Conservation (phyloP, 768 basidiomycete genomes). For the Floccularia luteovirens region DNA sequence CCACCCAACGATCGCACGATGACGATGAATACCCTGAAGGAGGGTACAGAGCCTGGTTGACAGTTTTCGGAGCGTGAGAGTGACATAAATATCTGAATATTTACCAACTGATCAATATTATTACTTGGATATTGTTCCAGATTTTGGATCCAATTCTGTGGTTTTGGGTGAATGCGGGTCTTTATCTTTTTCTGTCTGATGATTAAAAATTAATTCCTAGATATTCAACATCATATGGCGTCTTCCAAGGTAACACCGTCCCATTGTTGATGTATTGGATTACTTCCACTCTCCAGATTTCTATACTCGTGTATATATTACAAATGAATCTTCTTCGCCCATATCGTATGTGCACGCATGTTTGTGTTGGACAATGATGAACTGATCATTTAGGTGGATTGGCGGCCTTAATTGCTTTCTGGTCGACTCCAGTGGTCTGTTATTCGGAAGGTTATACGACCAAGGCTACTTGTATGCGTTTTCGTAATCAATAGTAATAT, state of each 20-base stretch:
- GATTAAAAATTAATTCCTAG: not conserved
- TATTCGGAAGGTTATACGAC: slow-evolving; percentile 30
- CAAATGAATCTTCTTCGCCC: slow-evolving; percentile 10
- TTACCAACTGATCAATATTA: not conserved
- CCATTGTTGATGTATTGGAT: not conserved
- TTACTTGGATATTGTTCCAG: not conserved
- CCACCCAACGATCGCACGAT: not conserved
- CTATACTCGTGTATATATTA: slow-evolving; percentile 15
- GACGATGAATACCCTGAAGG: not conserved
- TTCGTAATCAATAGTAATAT: not conserved
- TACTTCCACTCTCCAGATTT: slow-evolving; percentile 4
- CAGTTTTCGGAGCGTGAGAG: not conserved
- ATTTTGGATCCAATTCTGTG: not conserved
- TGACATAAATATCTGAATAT: not conserved
- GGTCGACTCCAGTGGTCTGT: slow-evolving; percentile 27
- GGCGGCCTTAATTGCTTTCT: slow-evolving; percentile 31
- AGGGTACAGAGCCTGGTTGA: not conserved
- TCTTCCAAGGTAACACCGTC: not conserved
- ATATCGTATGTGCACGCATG: slow-evolving; percentile 10
- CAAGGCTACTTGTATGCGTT: slow-evolving; percentile 29
- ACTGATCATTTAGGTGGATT: slow-evolving; percentile 9
- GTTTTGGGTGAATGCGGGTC: not conserved
- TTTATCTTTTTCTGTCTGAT: no score
- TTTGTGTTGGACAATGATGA: not conserved
- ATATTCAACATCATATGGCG: not conserved